A percentile compares a stretch with the other conserved stretches of the same genome.
Evolutionary conservation across 345 rosid species (phyloP).

Genomic region (Diplotaxis tenuifolia): DNA sequence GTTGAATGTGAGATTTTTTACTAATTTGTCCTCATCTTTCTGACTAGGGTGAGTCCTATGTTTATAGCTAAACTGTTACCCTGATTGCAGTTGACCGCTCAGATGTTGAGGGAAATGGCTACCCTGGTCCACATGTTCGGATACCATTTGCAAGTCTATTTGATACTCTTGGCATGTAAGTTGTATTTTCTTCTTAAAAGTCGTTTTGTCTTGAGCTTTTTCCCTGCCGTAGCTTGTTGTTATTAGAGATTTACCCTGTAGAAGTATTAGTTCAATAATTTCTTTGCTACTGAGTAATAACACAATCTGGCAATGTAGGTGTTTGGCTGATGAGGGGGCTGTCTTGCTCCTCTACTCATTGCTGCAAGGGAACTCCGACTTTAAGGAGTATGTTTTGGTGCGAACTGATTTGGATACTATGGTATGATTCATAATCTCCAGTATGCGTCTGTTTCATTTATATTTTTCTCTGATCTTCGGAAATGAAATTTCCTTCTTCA

Average conservation of each 20-base stretch:
- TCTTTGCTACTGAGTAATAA: conserved; percentile 19
- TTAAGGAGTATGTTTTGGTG: conserved; percentile 93
- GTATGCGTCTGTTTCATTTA: conserved; percentile 10
- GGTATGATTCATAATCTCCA: conserved; percentile 51
- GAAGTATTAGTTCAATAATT: background rate
- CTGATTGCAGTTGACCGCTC: conserved; percentile 70
- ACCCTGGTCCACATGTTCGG: conserved; percentile 57
- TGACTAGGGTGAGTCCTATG: background rate
- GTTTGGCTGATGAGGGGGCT: conserved; percentile 88
- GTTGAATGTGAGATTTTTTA: conserved; percentile 64
- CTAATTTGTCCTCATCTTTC: background rate
- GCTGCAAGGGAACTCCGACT: conserved; percentile 86
- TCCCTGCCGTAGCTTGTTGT: background rate
- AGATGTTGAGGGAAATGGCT: conserved; percentile 78
- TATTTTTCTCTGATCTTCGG: background rate
- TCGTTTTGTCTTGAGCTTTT: conserved; percentile 4
- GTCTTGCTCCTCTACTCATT: conserved; percentile 85
- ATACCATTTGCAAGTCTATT: conserved; percentile 86
- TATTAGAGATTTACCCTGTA: conserved; percentile 6
- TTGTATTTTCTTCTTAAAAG: conserved; percentile 36
- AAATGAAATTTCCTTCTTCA: conserved; percentile 6
- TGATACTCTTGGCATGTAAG: conserved; percentile 95
- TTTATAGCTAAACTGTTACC: conserved; percentile 10
- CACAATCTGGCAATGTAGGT: conserved; percentile 50
- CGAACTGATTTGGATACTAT: conserved; percentile 94